Evolutionary conservation across 228 moss, liverwort and hornwort species (phyloP).

Genomic region (Sphagnum magellanicum): DNA sequence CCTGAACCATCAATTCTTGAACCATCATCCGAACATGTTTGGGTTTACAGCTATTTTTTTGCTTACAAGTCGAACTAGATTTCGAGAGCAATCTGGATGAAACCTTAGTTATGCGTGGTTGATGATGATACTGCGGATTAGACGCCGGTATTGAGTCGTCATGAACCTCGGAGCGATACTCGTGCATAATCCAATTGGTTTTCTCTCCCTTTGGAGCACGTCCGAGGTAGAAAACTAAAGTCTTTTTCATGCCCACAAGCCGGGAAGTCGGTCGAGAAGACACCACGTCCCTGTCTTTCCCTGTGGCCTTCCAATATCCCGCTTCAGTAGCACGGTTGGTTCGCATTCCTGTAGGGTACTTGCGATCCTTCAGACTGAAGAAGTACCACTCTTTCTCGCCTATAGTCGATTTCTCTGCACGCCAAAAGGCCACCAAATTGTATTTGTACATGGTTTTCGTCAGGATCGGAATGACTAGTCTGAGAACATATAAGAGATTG

Average conservation of each 20-base stretch:
- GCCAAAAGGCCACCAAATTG: background rate
- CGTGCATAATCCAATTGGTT: slow-evolving; percentile 73
- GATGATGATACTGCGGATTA: too few species aligned
- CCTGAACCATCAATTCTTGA: too few species aligned
- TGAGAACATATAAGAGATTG: too few species aligned
- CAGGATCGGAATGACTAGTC: too few species aligned
- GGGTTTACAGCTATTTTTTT: too few species aligned
- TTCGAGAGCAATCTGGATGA: too few species aligned
- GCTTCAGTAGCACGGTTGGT: slow-evolving; percentile 65
- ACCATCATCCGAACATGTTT: too few species aligned
- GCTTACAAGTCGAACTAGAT: too few species aligned
- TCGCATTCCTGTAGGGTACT: slow-evolving; percentile 68
- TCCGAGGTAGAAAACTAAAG: slow-evolving; percentile 58
- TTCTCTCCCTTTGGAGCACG: slow-evolving; percentile 67
- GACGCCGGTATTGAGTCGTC: too few species aligned
- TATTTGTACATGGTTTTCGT: too few species aligned
- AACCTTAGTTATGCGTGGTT: too few species aligned
- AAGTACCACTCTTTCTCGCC: slow-evolving; percentile 77
- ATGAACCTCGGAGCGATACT: slow-evolving; percentile 50
- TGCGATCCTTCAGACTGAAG: slow-evolving; percentile 65
- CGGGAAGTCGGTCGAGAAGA: slow-evolving; percentile 20
- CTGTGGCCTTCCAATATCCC: slow-evolving; percentile 71
- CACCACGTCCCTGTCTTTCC: slow-evolving; percentile 62
- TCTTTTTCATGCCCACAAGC: slow-evolving; percentile 68
- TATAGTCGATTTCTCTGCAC: slow-evolving; percentile 57